Evolutionary conservation across 164 flowering plant genomes (phyloP).

Genomic region (Nymphaea thermarum): DNA sequence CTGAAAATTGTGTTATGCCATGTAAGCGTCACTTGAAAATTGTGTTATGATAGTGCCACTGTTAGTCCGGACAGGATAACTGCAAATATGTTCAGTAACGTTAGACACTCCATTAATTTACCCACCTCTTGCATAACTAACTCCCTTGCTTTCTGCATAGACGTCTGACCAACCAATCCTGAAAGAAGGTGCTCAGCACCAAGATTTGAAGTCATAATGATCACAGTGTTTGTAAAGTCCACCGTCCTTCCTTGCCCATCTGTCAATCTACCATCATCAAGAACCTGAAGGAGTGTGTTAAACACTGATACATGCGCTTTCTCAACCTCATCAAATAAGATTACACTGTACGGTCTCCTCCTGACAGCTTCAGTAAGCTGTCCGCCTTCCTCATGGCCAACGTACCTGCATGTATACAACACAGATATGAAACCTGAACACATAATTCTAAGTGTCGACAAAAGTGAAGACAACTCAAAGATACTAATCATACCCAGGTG

Average conservation of each 20-base stretch:
- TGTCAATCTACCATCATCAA: conserved; percentile 90
- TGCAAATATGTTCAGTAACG: background rate
- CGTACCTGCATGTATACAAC: conserved; percentile 32
- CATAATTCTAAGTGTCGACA: background rate
- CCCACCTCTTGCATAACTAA: conserved; percentile 60
- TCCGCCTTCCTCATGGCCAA: conserved; percentile 97
- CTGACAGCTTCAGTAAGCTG: conserved; percentile 93
- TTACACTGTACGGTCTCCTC: conserved; percentile 74
- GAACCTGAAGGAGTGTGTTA: conserved; percentile 77
- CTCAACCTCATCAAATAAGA: conserved; percentile 85
- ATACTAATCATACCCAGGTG: conserved; percentile 64
- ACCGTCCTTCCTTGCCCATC: conserved; percentile 95
- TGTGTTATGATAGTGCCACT: too few species aligned
- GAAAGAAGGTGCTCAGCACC: conserved; percentile 80
- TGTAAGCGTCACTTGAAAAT: too few species aligned
- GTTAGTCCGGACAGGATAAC: background rate
- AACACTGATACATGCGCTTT: conserved; percentile 77
- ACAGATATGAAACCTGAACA: background rate
- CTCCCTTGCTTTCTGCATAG: conserved; percentile 67
- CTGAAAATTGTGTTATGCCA: conserved; percentile 14
- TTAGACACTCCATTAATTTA: background rate
- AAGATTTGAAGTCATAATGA: conserved; percentile 91
- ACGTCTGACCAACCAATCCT: conserved; percentile 49
- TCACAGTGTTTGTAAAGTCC: conserved; percentile 74
- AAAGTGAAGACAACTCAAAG: background rate